Evolutionary conservation across 2,329 filamentous ascomycete species (phyloP).

Genomic region (Colletotrichum salicis): DNA sequence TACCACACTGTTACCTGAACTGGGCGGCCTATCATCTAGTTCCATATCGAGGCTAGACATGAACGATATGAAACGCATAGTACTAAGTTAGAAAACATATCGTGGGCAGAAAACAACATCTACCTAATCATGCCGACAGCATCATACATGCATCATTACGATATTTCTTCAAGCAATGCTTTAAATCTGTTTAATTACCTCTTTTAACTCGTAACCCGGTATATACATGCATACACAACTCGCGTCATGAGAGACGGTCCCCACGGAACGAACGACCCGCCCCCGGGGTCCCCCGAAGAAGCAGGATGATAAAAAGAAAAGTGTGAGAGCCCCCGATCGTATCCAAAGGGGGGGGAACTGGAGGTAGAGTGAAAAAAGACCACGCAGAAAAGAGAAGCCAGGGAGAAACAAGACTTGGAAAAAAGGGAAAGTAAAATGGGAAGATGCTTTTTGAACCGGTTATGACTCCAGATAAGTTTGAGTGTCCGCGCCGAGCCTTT

Average conservation of each 20-base stretch:
- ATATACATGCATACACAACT: slow-evolving; percentile 32
- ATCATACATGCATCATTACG: not conserved
- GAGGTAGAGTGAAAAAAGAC: not conserved
- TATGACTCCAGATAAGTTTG: slow-evolving; percentile 33
- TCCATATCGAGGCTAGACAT: no score
- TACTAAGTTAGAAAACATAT: no score
- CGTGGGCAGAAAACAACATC: no score
- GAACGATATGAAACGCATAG: no score
- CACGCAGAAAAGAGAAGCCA: not conserved
- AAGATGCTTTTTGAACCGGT: slow-evolving; percentile 35
- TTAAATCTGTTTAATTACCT: slow-evolving; percentile 30
- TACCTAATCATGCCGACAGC: not conserved
- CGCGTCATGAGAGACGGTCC: not conserved
- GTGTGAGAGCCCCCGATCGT: not conserved
- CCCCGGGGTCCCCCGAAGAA: not conserved
- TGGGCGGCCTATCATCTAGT: no score
- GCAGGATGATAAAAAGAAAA: not conserved
- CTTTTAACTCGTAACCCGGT: slow-evolving; percentile 19
- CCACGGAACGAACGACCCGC: not conserved
- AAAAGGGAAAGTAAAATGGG: not conserved
- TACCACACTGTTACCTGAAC: no score
- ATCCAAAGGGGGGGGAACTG: not conserved
- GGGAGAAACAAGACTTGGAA: not conserved
- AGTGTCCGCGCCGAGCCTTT: slow-evolving; percentile 31
- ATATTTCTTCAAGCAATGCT: not conserved